Evolutionary conservation across 164 flowering plant genomes (phyloP).

Genomic region (Saururus chinensis): DNA sequence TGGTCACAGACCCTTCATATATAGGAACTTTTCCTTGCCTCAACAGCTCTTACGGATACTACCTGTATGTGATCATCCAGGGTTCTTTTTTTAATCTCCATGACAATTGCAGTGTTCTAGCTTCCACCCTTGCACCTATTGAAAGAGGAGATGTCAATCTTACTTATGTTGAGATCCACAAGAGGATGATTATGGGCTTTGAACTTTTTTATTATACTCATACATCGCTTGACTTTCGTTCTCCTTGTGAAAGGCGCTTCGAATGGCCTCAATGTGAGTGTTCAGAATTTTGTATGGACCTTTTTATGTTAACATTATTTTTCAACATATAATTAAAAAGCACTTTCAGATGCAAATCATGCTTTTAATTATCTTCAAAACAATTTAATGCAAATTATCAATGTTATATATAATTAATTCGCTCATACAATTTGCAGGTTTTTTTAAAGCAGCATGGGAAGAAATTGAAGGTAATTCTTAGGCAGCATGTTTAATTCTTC

Average conservation of each 20-base stretch:
- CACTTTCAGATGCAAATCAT: background rate
- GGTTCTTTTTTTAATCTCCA: background rate
- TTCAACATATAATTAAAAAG: background rate
- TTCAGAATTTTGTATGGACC: background rate
- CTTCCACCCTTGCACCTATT: background rate
- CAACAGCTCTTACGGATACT: background rate
- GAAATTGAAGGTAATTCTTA: too few relatives aligned
- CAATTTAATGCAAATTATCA: background rate
- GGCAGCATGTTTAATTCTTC: background rate
- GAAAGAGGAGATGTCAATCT: background rate
- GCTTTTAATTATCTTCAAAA: constrained; percentile 1
- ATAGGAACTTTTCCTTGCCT: background rate
- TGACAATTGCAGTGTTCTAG: background rate
- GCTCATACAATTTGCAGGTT: background rate
- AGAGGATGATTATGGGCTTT: too few relatives aligned
- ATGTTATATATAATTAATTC: background rate
- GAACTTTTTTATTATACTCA: background rate
- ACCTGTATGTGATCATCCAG: background rate
- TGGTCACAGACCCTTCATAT: background rate
- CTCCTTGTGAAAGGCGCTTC: background rate
- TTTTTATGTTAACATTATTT: background rate
- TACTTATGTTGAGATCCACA: too few relatives aligned
- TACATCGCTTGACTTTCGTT: background rate
- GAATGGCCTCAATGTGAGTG: background rate
- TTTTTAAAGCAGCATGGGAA: too few relatives aligned